These are phyloP conservation scores for Diaporthe citrichinensis DNA, from an alignment of 2,329 filamentous ascomycete species.

Conservation along the genomic window DNA sequence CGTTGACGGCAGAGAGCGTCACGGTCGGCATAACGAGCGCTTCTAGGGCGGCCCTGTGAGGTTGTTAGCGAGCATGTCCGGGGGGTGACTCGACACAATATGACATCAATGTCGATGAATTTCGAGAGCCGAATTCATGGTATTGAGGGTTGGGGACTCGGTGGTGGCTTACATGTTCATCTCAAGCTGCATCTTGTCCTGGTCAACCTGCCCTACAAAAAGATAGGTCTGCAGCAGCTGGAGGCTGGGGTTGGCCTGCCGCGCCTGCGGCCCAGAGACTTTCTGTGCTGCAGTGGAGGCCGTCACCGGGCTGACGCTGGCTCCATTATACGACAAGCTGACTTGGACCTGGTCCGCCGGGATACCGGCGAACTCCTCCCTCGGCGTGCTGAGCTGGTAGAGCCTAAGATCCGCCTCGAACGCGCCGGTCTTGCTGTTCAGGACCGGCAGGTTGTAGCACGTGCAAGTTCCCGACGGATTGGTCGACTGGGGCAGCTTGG, in stretches of 20 bases:
- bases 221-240: constrained; percentile 73
- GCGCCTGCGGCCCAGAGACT: constrained; percentile 45
- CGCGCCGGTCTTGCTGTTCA: constrained; percentile 76
- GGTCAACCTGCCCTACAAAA: constrained; percentile 78
- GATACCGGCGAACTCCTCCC: constrained; percentile 67
- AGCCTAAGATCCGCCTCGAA: constrained; percentile 85
- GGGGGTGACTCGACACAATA: neutral
- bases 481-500: constrained; percentile 67
- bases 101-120: no score
- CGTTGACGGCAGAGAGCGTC: constrained; percentile 72
- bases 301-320: constrained; percentile 63
- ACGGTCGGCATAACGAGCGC: constrained; percentile 77
- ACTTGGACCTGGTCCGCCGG: constrained; percentile 67
- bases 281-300: constrained; percentile 44
- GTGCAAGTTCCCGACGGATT: constrained; percentile 84
- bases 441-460: constrained; percentile 85
- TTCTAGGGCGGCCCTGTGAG: constrained; percentile 69
- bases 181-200: constrained; percentile 64
- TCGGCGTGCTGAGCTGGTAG: constrained; percentile 76
- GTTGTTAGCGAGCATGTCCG: constrained; percentile 35
- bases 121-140: no score
- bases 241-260: constrained; percentile 48
- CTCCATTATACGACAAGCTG: constrained; percentile 67
- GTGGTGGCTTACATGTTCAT: constrained; percentile 72
- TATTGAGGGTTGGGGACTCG: neutral